Evolutionary conservation across 208 protist genomes (phyloP).

Genomic region (Leishmania aethiopica): DNA sequence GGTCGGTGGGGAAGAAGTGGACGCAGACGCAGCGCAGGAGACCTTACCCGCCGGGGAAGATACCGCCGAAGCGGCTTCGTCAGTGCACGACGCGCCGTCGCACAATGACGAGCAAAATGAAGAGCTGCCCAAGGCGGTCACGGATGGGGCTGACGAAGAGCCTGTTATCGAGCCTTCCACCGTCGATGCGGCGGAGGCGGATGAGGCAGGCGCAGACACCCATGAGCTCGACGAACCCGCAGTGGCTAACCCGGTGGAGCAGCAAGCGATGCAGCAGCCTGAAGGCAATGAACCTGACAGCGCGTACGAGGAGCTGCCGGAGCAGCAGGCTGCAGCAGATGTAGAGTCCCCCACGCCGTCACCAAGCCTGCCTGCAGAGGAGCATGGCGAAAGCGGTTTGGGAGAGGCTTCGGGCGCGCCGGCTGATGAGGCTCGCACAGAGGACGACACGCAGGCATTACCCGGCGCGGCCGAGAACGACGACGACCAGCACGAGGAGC

Average conservation of each 20-base stretch:
- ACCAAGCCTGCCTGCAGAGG: neutral
- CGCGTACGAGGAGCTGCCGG: neutral
- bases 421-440: slow-evolving; percentile 2
- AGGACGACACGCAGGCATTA: slow-evolving; percentile 8
- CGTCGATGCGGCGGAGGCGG: slow-evolving; percentile 9
- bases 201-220: neutral
- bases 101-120: slow-evolving; percentile 1
- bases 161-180: neutral
- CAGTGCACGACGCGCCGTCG: neutral
- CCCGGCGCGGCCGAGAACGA: neutral
- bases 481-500: neutral
- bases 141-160: slow-evolving; percentile 4
- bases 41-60: neutral
- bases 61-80: neutral
- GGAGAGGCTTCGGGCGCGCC: neutral
- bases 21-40: neutral
- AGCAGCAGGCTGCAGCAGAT: slow-evolving; percentile 5
- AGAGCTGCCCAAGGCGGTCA: neutral
- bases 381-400: neutral
- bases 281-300: slow-evolving; percentile 2
- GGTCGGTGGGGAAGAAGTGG: neutral
- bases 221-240: slow-evolving; percentile 2
- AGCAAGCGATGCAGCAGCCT: neutral
- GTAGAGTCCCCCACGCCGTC: slow-evolving; percentile 13
- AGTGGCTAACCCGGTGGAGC: neutral